phyloP scores from a whole-genome alignment of 2,329 filamentous ascomycete genomes.

The Trichophyton rubrum region DNA sequence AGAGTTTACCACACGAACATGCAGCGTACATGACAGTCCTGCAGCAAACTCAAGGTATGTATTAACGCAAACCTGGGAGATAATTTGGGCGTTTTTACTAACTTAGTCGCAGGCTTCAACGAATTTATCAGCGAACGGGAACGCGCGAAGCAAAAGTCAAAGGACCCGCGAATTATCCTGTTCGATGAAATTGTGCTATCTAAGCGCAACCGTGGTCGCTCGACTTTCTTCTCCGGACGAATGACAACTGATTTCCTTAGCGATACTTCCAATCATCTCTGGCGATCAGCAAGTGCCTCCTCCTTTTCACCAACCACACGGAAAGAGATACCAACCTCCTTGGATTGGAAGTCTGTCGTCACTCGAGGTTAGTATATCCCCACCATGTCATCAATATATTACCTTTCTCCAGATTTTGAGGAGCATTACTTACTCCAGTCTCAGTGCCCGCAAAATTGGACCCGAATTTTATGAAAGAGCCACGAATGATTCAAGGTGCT shows the following conservation, averaged over 20 bases:
- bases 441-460: constrained; percentile 73
- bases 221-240: constrained; percentile 42
- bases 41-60: constrained; percentile 50
- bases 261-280: constrained; percentile 51
- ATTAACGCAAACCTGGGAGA: neutral
- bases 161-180: constrained; percentile 45
- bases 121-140: constrained; percentile 55
- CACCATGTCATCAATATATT: neutral
- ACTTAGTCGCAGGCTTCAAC: constrained; percentile 39
- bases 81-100: neutral
- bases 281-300: constrained; percentile 48
- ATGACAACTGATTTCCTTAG: constrained; percentile 45
- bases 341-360: constrained; percentile 42
- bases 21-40: constrained; percentile 51
- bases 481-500: constrained; percentile 77
- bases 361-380: constrained; percentile 33
- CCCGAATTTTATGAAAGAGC: constrained; percentile 77
- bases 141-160: constrained; percentile 36
- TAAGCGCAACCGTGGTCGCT: constrained; percentile 50
- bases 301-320: constrained; percentile 44
- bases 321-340: constrained; percentile 29
- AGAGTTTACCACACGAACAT: constrained; percentile 51
- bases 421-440: constrained; percentile 32
- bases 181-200: constrained; percentile 55
- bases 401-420: constrained; percentile 25